phyloP scores from a whole-genome alignment of 345 rosid species.

The Citrus unshiu region DNA sequence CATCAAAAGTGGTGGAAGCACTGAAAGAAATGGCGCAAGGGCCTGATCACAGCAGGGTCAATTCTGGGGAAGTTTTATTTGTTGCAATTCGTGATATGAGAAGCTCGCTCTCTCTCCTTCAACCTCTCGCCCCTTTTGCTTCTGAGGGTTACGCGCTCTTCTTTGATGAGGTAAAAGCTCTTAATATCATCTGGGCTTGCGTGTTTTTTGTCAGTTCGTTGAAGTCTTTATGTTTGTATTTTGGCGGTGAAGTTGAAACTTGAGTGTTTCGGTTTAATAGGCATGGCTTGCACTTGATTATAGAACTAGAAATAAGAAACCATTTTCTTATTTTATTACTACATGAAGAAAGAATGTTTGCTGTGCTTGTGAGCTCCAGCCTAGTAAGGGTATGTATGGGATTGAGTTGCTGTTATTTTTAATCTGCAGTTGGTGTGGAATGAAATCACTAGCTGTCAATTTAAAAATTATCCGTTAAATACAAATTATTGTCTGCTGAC shows the following conservation, averaged over 20 bases:
- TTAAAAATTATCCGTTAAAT: too few relatives aligned
- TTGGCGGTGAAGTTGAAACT: neutral
- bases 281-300: neutral
- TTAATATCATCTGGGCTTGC: neutral
- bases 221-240: neutral
- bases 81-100: too few relatives aligned
- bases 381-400: neutral
- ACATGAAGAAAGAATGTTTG: neutral
- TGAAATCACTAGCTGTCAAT: neutral
- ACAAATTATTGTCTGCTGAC: neutral
- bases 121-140: slow-evolving; percentile 42
- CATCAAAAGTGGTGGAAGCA: too few relatives aligned
- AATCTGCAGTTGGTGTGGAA: neutral
- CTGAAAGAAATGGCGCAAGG: too few relatives aligned
- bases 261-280: neutral
- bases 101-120: too few relatives aligned
- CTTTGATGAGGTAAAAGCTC: slow-evolving; percentile 56
- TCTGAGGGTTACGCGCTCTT: slow-evolving; percentile 53
- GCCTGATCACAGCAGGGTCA: too few relatives aligned
- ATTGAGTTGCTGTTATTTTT: neutral
- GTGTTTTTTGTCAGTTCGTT: neutral
- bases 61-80: too few relatives aligned
- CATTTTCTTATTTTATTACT: neutral
- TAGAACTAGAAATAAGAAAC: neutral
- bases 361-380: neutral